Conservation (phyloP, 768 basidiomycete genomes). For the Trichaptum fuscoviolaceum region DNA sequence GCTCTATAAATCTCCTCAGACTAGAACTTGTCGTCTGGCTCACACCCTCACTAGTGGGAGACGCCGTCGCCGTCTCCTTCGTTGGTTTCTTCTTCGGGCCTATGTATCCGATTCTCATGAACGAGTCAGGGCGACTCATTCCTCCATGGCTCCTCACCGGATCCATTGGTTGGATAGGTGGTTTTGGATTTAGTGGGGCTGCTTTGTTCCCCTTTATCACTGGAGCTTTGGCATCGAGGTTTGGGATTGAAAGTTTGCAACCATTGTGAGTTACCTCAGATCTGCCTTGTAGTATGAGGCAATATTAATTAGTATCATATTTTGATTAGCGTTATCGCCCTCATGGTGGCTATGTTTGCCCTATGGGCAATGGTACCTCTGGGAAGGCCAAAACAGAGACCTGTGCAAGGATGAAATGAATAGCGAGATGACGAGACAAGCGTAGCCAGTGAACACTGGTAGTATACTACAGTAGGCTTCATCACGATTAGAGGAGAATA, state of each 20-base stretch:
- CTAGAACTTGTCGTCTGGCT: constrained; percentile 57
- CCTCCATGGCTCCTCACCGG: constrained; percentile 66
- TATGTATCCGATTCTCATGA: constrained; percentile 58
- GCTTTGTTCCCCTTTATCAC: constrained; percentile 71
- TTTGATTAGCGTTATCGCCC: constrained; percentile 42
- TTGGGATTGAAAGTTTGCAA: constrained; percentile 56
- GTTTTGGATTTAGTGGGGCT: constrained; percentile 60
- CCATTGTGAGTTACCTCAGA: constrained; percentile 45
- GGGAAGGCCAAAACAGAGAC: not conserved
- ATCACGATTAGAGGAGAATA: too few relatives aligned
- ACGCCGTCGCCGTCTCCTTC: constrained; percentile 48
- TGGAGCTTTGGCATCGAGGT: constrained; percentile 57
- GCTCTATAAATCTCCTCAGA: constrained; percentile 19
- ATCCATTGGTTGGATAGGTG: constrained; percentile 36
- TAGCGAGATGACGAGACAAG: not conserved
- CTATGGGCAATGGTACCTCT: constrained; percentile 50
- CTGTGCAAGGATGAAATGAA: not conserved
- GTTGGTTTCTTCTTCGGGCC: constrained; percentile 51
- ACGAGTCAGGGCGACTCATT: constrained; percentile 59
- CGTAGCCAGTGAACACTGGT: too few relatives aligned
- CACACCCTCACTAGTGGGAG: constrained; percentile 45
- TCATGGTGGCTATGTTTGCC: constrained; percentile 56
- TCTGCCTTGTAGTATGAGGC: not conserved
- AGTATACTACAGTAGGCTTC: too few relatives aligned
- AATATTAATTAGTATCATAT: not conserved